phyloP scores from a whole-genome alignment of 1,284 basidiomycete species.

The Trichosporon ovoides region DNA sequence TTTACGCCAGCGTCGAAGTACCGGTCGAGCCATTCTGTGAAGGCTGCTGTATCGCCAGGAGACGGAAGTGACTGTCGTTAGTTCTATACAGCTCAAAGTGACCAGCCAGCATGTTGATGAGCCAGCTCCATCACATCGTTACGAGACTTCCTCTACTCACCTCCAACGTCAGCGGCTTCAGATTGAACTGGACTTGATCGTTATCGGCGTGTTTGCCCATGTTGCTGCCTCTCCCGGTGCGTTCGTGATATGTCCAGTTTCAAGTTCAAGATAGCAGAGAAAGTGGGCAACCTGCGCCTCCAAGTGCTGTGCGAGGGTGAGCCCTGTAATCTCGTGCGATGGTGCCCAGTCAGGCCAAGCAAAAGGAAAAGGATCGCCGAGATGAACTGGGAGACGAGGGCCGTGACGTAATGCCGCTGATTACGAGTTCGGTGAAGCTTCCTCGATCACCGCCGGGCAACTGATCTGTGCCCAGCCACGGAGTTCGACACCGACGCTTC shows the following conservation, averaged over 20 bases:
- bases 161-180: constrained; percentile 16
- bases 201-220: not conserved
- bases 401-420: not conserved
- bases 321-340: no score
- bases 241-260: not conserved
- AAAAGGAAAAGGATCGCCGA: not conserved
- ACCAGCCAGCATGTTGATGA: no score
- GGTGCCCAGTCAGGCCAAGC: no score
- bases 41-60: constrained; percentile 20
- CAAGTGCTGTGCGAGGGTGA: not conserved
- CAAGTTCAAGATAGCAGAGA: no score
- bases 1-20: constrained; percentile 29
- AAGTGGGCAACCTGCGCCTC: not conserved
- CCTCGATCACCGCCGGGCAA: no score
- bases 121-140: no score
- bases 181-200: constrained; percentile 13
- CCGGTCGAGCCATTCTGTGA: constrained; percentile 30
- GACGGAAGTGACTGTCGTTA: constrained; percentile 32
- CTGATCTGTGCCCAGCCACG: not conserved
- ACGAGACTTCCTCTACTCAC: not conserved
- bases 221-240: not conserved
- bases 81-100: no score
- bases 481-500: not conserved
- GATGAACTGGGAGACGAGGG: not conserved
- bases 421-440: no score